Base-by-base conservation (phyloP, 768 basidiomycete genomes). In the Paxillus involutus region DNA sequence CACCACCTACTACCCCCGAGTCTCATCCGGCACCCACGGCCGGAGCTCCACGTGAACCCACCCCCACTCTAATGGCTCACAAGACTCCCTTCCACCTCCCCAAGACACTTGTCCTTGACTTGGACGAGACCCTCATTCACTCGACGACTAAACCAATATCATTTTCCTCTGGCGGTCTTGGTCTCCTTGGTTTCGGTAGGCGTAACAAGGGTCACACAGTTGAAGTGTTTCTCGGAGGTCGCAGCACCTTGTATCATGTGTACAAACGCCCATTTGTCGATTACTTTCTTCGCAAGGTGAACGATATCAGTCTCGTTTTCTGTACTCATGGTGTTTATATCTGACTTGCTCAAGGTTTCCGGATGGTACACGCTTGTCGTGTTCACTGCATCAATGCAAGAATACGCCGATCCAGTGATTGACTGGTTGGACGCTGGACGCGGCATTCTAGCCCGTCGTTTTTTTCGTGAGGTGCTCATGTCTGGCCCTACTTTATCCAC, bases 351-450 rank as follows among this genome's bases (percentile, higher is more conserved):
- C n/a, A 62, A 98, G 95, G 96, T 98, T 39, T 95, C 97, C 30
- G 80, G 87, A 24, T 99, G 97, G 97, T 99, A 99, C 73, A 98
- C 95, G 1, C 82, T 99, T 55, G 94, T 99, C 49, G 94, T 99
- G 59, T 99, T 96, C 73, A 99, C 97, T 32, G 97, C 97, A 7
- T 98, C 96, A 9, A 93, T 99, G 91, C 90, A 94, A 66, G 97
- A 99, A 73, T 99, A 99, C 70, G 97, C 97, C 57, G 97, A 99
- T 76, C 97, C 97, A 0, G 95, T 99, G 29, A 99, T 99, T 61
- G 97, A 99, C 73, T 99, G 97, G 97, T 76, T 99, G 50, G 97
- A 99, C 67, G 93, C 88, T 51, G 93, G 94, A 4, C 83, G 93
- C 43, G 95, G 94, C 16, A 91, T 98, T 53, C 82, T 99, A 35